Evolutionary conservation across 345 rosid species (phyloP).

Genomic region (Ceriops decandra): DNA sequence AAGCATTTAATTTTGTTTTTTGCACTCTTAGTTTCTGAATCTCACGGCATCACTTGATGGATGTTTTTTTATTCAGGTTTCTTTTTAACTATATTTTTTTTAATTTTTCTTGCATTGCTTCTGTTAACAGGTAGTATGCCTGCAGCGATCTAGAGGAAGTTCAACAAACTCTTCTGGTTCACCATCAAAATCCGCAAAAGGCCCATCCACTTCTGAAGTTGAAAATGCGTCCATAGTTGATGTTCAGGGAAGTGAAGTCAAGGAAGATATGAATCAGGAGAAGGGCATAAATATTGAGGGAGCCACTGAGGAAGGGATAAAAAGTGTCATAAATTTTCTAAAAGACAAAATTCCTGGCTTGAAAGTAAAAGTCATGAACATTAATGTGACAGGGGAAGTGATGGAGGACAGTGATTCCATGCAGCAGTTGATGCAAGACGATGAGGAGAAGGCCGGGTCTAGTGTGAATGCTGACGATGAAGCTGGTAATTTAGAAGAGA

Average conservation of each 20-base stretch:
- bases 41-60: neutral
- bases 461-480: constrained; percentile 56
- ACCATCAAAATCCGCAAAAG: constrained; percentile 42
- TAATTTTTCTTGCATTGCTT: constrained; percentile 7
- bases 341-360: constrained; percentile 94
- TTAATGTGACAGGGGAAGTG: constrained; percentile 49
- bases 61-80: neutral
- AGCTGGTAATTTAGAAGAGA: constrained; percentile 50
- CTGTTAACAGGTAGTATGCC: constrained; percentile 63
- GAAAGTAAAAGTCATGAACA: constrained; percentile 72
- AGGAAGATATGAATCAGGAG: constrained; percentile 56
- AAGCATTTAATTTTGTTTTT: neutral
- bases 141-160: constrained; percentile 59
- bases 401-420: constrained; percentile 50
- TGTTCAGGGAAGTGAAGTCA: constrained; percentile 58
- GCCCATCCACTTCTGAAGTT: constrained; percentile 38
- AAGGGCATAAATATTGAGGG: constrained; percentile 63
- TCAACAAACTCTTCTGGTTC: constrained; percentile 36
- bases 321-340: constrained; percentile 83
- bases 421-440: constrained; percentile 59
- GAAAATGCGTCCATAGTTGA: constrained; percentile 47
- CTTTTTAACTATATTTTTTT: neutral
- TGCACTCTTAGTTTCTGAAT: neutral
- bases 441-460: constrained; percentile 47
- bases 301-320: constrained; percentile 86